phyloP scores from a whole-genome alignment of 2,329 filamentous ascomycete species.

The Dactylellina haptotyla region DNA sequence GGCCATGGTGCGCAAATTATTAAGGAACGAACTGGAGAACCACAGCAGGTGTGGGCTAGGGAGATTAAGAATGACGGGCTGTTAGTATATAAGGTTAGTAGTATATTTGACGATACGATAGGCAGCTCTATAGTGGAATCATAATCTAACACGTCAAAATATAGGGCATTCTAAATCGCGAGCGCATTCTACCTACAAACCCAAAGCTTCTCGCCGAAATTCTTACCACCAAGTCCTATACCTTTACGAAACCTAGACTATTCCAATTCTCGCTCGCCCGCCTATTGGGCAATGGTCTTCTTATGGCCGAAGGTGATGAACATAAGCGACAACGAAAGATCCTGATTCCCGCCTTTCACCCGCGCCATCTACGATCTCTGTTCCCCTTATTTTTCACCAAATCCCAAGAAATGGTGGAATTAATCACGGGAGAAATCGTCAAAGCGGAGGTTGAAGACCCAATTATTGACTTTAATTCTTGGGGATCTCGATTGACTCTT shows the following conservation, averaged over 20 bases:
- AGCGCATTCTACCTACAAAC: slow-evolving; percentile 71
- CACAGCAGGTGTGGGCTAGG: slow-evolving; percentile 65
- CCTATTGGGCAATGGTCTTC: slow-evolving; percentile 75
- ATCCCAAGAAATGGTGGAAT: slow-evolving; percentile 72
- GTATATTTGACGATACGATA: background rate
- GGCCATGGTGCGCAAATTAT: slow-evolving; percentile 40
- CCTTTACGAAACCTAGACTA: slow-evolving; percentile 72
- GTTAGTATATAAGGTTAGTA: slow-evolving; percentile 69
- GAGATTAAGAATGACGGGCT: slow-evolving; percentile 74
- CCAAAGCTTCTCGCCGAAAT: slow-evolving; percentile 76
- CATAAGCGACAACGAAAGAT: slow-evolving; percentile 82
- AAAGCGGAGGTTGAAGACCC: slow-evolving; percentile 61
- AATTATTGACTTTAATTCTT: slow-evolving; percentile 70
- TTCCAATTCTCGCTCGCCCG: slow-evolving; percentile 69
- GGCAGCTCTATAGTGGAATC: background rate
- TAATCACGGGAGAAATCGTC: slow-evolving; percentile 68
- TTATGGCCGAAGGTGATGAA: slow-evolving; percentile 85
- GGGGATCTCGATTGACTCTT: slow-evolving; percentile 75
- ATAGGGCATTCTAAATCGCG: slow-evolving; percentile 69
- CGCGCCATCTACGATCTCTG: slow-evolving; percentile 79
- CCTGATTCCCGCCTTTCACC: slow-evolving; percentile 84
- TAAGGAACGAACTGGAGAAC: slow-evolving; percentile 37
- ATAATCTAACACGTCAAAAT: background rate
- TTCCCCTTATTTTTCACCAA: slow-evolving; percentile 88
- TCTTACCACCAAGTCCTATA: slow-evolving; percentile 74